phyloP scores from a whole-genome alignment of 2,329 filamentous ascomycete genomes.

The Apiospora aurea region DNA sequence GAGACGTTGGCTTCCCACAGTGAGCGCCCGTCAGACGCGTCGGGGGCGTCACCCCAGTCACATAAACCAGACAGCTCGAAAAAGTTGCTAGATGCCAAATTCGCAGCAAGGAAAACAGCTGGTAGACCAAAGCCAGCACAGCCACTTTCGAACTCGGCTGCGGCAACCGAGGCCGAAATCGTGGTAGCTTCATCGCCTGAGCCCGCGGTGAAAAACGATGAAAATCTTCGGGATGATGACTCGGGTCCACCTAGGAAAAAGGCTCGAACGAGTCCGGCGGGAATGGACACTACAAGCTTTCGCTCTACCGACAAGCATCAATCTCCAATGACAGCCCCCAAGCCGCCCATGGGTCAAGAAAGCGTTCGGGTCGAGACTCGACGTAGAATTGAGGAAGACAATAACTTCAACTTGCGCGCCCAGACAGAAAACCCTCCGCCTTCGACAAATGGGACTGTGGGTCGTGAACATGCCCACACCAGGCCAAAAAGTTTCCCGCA shows the following conservation, averaged over 20 bases:
- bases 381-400: background rate
- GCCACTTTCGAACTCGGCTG: constrained; percentile 8
- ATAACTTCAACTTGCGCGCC: constrained; percentile 11
- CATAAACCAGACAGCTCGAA: background rate
- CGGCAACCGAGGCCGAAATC: constrained; percentile 3
- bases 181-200: constrained; percentile 18
- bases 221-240: background rate
- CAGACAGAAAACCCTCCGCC: constrained; percentile 17
- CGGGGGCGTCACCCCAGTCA: background rate
- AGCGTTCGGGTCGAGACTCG: background rate
- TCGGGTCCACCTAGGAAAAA: background rate
- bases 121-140: background rate
- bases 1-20: background rate
- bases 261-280: background rate
- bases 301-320: background rate
- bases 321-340: background rate
- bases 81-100: background rate
- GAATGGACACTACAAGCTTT: background rate
- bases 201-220: background rate
- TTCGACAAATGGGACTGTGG: background rate
- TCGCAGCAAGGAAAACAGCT: constrained; percentile 1
- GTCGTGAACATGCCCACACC: background rate
- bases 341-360: background rate
- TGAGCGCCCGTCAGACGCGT: background rate
- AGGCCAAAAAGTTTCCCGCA: background rate